phyloP scores from a whole-genome alignment of 1,284 basidiomycete species.

The Golubevia pallescens region DNA sequence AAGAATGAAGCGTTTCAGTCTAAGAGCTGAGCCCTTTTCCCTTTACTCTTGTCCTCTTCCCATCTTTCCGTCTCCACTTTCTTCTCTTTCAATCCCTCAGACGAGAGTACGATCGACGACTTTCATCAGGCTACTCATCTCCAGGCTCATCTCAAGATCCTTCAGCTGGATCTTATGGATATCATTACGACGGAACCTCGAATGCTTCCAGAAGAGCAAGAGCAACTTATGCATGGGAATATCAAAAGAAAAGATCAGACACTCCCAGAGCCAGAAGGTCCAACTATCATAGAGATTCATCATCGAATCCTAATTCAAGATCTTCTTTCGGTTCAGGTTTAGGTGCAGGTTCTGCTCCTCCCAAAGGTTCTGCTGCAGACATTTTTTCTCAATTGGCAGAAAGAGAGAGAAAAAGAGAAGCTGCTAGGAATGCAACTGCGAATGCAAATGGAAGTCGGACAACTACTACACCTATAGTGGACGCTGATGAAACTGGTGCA shows the following conservation, averaged over 20 bases:
- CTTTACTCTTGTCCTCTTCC: not conserved
- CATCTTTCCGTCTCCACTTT: not conserved
- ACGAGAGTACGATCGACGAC: not conserved
- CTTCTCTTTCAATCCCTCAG: not conserved
- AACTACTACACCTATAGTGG: slow-evolving; percentile 9
- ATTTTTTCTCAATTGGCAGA: slow-evolving; percentile 16
- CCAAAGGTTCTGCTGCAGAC: slow-evolving; percentile 23
- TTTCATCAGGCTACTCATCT: not conserved
- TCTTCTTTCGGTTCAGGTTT: slow-evolving; percentile 6
- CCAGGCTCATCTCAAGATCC: not conserved
- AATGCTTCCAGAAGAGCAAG: slow-evolving; percentile 38
- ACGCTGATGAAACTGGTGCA: slow-evolving; percentile 17
- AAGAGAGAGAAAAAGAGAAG: slow-evolving; percentile 15
- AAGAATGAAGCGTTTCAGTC: no score
- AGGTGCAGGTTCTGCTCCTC: not conserved
- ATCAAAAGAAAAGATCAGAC: slow-evolving; percentile 28
- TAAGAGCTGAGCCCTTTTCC: not conserved
- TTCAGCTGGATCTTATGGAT: slow-evolving; percentile 8
- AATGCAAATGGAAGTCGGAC: slow-evolving; percentile 13
- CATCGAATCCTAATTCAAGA: not conserved
- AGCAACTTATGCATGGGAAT: slow-evolving; percentile 59
- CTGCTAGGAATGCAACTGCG: not conserved
- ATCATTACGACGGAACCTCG: slow-evolving; percentile 25
- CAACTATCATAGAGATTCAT: not conserved
- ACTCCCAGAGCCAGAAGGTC: slow-evolving; percentile 3